Evolutionary conservation across 371 early-diverging fungal genomes (phyloP).

Genomic region (Dichotomocladium elegans): DNA sequence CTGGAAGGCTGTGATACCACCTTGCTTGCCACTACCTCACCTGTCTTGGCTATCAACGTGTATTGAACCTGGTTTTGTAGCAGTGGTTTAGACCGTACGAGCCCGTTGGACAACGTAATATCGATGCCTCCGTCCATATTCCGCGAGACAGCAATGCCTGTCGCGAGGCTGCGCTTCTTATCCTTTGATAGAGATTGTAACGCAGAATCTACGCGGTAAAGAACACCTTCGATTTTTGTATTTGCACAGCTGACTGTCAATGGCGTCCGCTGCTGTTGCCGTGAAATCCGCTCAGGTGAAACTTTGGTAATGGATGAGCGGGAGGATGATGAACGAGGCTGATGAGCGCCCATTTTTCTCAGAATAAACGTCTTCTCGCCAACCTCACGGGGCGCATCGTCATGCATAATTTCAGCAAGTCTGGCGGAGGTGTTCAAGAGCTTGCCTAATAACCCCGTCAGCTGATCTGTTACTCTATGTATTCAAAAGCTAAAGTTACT

Average conservation of each 20-base stretch:
- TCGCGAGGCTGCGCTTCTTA: not conserved
- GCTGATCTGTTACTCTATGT: not conserved
- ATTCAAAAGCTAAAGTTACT: conserved; percentile 10
- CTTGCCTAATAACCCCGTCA: conserved; percentile 10
- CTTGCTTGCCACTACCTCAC: conserved; percentile 7
- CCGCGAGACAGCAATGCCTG: conserved; percentile 11
- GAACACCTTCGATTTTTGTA: conserved; percentile 4
- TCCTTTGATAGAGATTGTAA: conserved; percentile 1
- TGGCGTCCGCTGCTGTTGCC: conserved; percentile 2
- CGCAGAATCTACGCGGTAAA: conserved; percentile 11
- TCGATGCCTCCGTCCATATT: conserved; percentile 29
- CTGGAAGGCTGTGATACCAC: conserved; percentile 5
- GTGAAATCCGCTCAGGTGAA: conserved; percentile 8
- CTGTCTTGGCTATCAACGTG: conserved; percentile 13
- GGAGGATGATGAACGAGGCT: conserved; percentile 1
- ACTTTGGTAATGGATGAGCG: conserved; percentile 13
- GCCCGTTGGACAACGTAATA: conserved; percentile 28
- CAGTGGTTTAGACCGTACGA: conserved; percentile 22
- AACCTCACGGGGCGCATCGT: conserved; percentile 19
- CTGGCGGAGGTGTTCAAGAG: conserved; percentile 7
- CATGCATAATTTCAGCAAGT: conserved; percentile 16
- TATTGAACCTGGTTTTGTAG: conserved; percentile 29
- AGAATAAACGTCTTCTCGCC: conserved; percentile 35
- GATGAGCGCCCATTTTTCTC: conserved; percentile 6
- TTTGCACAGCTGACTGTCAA: conserved; percentile 4